Conservation (phyloP, 345 rosid genomes). For the Syzygium jambos region DNA sequence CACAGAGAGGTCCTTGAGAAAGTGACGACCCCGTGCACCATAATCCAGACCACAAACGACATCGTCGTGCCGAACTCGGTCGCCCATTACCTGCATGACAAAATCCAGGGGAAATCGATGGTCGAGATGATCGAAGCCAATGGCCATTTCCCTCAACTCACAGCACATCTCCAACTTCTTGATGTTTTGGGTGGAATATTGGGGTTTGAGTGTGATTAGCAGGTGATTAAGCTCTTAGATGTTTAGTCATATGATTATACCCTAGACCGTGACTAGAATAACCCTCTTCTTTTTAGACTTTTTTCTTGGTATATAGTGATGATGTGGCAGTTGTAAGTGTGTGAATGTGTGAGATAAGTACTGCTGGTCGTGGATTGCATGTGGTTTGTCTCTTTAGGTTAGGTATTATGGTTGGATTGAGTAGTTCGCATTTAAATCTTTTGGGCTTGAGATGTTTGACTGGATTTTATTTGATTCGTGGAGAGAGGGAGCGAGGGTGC, state of each 20-base stretch:
- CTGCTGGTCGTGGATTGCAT: neutral
- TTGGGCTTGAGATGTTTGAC: neutral
- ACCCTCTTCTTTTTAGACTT: neutral
- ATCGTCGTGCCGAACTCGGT: constrained; percentile 3
- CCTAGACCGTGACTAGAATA: neutral
- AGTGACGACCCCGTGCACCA: constrained; percentile 8
- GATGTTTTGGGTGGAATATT: neutral
- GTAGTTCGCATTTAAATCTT: neutral
- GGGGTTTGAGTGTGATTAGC: neutral
- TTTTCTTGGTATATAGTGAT: neutral
- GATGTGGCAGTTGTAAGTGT: neutral
- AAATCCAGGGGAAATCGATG: neutral
- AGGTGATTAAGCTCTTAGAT: neutral
- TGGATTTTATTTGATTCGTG: neutral
- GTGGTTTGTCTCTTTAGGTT: neutral
- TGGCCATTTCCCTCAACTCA: constrained; percentile 11
- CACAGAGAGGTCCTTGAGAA: neutral
- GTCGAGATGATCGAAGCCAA: neutral
- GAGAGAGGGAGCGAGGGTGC: neutral
- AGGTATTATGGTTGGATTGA: neutral
- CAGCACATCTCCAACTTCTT: neutral
- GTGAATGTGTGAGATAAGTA: neutral
- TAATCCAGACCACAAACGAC: constrained; percentile 6
- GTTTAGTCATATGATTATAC: neutral
- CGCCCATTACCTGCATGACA: neutral